Conservation (phyloP, 2,329 filamentous ascomycete species). For the Colletotrichum endophyticum region DNA sequence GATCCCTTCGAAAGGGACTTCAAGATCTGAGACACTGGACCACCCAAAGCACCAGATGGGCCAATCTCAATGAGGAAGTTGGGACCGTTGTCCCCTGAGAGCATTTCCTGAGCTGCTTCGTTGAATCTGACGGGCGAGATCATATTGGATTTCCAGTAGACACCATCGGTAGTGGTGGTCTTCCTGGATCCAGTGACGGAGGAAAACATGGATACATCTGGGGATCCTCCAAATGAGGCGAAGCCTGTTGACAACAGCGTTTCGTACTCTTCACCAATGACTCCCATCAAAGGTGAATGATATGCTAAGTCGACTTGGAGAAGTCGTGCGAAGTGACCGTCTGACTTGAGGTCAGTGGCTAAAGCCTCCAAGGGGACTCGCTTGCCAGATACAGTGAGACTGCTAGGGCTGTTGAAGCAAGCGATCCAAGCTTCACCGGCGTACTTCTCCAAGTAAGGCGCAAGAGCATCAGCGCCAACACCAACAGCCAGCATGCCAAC, state of each 20-base stretch:
- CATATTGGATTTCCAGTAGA: slow-evolving; percentile 15
- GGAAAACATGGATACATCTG: slow-evolving; percentile 9
- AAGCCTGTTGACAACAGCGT: background rate
- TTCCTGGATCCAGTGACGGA: slow-evolving; percentile 10
- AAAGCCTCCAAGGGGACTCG: slow-evolving; percentile 13
- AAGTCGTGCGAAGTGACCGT: slow-evolving; percentile 26
- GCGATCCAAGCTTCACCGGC: background rate
- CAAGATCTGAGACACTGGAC: slow-evolving; percentile 30
- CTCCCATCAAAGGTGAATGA: slow-evolving; percentile 12
- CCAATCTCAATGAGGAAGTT: slow-evolving; percentile 33
- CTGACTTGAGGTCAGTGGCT: slow-evolving; percentile 21
- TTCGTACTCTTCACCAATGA: background rate
- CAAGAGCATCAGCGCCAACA: background rate
- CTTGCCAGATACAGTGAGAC: slow-evolving; percentile 9
- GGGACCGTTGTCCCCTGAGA: background rate
- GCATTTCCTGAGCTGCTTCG: background rate
- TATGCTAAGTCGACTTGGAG: slow-evolving; percentile 26
- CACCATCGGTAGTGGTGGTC: background rate
- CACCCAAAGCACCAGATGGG: slow-evolving; percentile 31
- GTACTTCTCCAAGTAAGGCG: background rate
- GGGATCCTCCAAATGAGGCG: background rate
- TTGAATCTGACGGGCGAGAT: background rate
- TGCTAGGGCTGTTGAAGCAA: slow-evolving; percentile 18
- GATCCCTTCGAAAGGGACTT: background rate
- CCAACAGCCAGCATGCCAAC: slow-evolving; percentile 8